Conservation (phyloP, 768 basidiomycete genomes). For the Rhodotorula paludigena region DNA sequence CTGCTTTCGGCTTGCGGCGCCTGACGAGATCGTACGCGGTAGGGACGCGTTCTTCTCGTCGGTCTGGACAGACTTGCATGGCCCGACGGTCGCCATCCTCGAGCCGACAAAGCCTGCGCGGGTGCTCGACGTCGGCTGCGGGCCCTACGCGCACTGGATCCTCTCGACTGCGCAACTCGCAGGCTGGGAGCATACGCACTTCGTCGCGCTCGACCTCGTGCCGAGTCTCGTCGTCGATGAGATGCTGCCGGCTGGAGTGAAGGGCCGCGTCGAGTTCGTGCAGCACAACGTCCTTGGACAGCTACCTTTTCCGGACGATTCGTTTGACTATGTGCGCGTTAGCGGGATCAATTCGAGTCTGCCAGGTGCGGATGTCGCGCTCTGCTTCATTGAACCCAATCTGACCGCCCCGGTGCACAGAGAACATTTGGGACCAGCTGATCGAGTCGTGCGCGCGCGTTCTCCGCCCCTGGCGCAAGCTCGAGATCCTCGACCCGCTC, state of each 20-base stretch:
- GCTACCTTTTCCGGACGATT: not conserved
- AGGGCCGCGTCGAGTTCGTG: not conserved
- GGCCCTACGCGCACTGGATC: not conserved
- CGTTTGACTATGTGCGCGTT: not conserved
- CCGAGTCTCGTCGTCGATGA: not conserved
- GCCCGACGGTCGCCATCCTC: not conserved
- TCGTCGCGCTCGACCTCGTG: slow-evolving; percentile 1
- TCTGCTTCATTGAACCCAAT: not conserved
- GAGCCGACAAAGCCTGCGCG: not conserved
- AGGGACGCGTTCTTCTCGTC: not conserved
- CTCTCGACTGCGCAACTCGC: not conserved
- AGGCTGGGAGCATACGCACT: not conserved
- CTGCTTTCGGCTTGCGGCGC: not conserved
- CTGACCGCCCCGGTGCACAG: not conserved
- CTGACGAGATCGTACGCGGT: not conserved
- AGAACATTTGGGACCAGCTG: not conserved
- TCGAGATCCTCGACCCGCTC: not conserved
- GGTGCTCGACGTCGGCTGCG: slow-evolving; percentile 1
- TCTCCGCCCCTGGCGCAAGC: not conserved
- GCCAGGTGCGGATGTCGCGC: not conserved
- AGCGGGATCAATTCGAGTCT: not conserved
- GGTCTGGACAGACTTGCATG: not conserved
- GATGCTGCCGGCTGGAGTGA: not conserved
- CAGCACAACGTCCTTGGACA: not conserved
- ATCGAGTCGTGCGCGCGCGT: not conserved